These are phyloP conservation scores for Pestalotiopsis sp. DNA, from an alignment of 2,329 filamentous ascomycete species.

Conservation along the genomic window DNA sequence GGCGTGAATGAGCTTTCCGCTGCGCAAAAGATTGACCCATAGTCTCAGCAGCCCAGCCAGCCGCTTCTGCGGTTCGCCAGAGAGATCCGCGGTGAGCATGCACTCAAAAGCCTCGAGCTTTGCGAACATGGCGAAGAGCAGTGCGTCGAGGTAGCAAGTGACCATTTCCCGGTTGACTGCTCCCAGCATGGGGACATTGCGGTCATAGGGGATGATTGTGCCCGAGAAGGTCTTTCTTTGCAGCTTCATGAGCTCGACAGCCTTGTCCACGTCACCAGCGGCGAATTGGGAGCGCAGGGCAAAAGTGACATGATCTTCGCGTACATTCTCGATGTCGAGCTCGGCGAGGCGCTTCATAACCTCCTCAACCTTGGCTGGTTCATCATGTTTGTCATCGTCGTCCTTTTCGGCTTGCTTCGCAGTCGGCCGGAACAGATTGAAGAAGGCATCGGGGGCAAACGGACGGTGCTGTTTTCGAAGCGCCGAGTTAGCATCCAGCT, in stretches of 20 bases:
- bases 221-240: slow-evolving; percentile 82
- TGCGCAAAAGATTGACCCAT: slow-evolving; percentile 91
- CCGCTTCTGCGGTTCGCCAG: slow-evolving; percentile 68
- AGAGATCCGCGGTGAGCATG: slow-evolving; percentile 74
- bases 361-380: slow-evolving; percentile 41
- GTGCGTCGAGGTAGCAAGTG: slow-evolving; percentile 91
- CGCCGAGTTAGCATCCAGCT: not conserved
- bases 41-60: slow-evolving; percentile 78
- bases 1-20: slow-evolving; percentile 79
- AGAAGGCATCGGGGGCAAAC: slow-evolving; percentile 58
- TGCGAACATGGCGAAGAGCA: slow-evolving; percentile 96
- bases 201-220: slow-evolving; percentile 73
- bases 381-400: slow-evolving; percentile 44
- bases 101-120: slow-evolving; percentile 88
- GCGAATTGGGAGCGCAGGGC: slow-evolving; percentile 64
- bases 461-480: slow-evolving; percentile 46
- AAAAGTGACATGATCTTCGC: slow-evolving; percentile 59
- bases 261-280: slow-evolving; percentile 70
- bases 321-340: slow-evolving; percentile 46
- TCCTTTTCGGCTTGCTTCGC: slow-evolving; percentile 56
- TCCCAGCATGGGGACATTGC: slow-evolving; percentile 73
- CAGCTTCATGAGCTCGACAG: slow-evolving; percentile 75
- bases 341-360: slow-evolving; percentile 34
- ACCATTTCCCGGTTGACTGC: slow-evolving; percentile 84
- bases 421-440: slow-evolving; percentile 66